Evolutionary conservation across 2,329 filamentous ascomycete genomes (phyloP).

Genomic region (Cadophora gregata): DNA sequence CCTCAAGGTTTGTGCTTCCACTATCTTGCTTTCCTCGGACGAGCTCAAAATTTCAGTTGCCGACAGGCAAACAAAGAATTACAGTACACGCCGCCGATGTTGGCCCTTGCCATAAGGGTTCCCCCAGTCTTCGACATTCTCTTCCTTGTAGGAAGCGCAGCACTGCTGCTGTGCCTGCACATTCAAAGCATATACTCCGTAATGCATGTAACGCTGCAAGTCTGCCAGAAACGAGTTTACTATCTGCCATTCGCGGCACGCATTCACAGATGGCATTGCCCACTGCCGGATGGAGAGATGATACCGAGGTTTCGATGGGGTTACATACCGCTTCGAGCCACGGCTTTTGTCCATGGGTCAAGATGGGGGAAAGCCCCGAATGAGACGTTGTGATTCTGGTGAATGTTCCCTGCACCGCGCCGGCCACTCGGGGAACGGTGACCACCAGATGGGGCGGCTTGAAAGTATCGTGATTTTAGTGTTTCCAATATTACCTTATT

Average conservation of each 20-base stretch:
- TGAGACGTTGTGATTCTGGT: neutral
- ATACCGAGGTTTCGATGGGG: neutral
- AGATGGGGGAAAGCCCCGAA: conserved; percentile 2
- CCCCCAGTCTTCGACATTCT: neutral
- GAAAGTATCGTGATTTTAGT: neutral
- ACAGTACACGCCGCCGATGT: neutral
- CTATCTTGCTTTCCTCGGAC: neutral
- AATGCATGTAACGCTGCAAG: conserved; percentile 13
- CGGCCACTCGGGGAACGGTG: conserved; percentile 4
- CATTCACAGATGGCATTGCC: neutral
- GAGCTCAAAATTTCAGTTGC: neutral
- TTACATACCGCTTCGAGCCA: conserved; percentile 14
- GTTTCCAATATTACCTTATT: neutral
- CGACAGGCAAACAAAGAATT: neutral
- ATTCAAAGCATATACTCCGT: conserved; percentile 9
- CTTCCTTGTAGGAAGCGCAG: neutral
- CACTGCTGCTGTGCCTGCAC: conserved; percentile 2
- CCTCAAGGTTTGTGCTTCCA: neutral
- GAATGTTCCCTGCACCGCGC: neutral
- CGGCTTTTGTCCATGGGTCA: neutral
- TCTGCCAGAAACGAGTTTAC: neutral
- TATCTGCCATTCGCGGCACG: conserved; percentile 1
- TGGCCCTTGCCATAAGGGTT: neutral
- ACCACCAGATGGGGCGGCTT: neutral
- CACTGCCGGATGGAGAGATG: neutral